Evolutionary conservation across 2,329 filamentous ascomycete genomes (phyloP).

Genomic region (Cercospora janseana): DNA sequence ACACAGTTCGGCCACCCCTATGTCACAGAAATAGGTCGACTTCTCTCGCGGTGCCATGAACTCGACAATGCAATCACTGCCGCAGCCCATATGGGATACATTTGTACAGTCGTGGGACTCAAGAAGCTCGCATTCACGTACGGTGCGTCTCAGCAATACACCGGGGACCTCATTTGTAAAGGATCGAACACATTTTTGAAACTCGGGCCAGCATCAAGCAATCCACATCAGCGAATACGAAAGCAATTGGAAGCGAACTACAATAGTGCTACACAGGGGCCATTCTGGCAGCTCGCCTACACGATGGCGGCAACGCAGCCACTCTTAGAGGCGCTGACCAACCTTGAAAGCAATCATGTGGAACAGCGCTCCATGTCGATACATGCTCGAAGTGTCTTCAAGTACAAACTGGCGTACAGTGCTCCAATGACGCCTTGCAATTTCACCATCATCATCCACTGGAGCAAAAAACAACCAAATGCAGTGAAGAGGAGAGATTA

Average conservation of each 20-base stretch:
- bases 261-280: conserved; percentile 54
- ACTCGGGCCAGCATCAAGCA: conserved; percentile 50
- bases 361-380: conserved; percentile 24
- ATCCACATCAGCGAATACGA: conserved; percentile 34
- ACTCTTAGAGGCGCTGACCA: conserved; percentile 60
- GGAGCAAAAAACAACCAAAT: conserved; percentile 20
- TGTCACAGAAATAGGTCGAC: conserved; percentile 57
- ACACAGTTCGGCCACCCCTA: conserved; percentile 59
- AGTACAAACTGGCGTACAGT: conserved; percentile 43
- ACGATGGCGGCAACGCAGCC: conserved; percentile 54
- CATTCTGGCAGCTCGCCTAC: conserved; percentile 4
- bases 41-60: conserved; percentile 66
- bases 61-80: conserved; percentile 69
- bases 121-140: conserved; percentile 69
- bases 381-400: conserved; percentile 37
- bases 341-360: conserved; percentile 50
- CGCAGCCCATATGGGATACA: conserved; percentile 58
- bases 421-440: conserved; percentile 39
- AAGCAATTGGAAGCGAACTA: conserved; percentile 42
- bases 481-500: conserved; percentile 31
- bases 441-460: conserved; percentile 33
- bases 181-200: conserved; percentile 52
- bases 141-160: conserved; percentile 35
- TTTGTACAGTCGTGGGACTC: conserved; percentile 60
- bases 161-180: conserved; percentile 25